Conservation (phyloP, 2,329 filamentous ascomycete species). For the Pseudogymnoascus destructans region DNA sequence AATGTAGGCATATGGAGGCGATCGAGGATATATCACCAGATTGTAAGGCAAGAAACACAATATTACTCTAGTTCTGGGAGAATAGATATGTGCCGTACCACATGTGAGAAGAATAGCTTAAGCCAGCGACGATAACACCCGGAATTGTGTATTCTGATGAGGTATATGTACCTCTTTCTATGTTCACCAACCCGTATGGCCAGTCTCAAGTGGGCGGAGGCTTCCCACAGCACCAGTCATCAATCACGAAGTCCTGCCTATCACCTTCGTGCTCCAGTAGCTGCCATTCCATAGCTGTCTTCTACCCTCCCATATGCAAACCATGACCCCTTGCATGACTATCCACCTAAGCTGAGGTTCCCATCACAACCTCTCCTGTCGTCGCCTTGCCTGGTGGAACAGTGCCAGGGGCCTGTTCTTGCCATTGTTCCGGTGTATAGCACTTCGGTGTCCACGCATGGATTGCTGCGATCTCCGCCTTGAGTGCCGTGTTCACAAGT, state of each 20-base stretch:
- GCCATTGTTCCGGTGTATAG: constrained; percentile 62
- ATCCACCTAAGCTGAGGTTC: constrained; percentile 13
- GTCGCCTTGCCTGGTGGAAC: constrained; percentile 24
- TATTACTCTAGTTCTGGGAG: background rate
- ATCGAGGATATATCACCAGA: background rate
- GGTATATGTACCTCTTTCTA: background rate
- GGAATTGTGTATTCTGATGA: background rate
- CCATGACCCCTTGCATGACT: background rate
- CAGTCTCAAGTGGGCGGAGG: background rate
- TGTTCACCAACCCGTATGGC: background rate
- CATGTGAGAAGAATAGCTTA: background rate
- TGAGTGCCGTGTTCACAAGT: constrained; percentile 53
- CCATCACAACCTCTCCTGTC: constrained; percentile 24
- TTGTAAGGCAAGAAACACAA: background rate
- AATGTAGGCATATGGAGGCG: background rate
- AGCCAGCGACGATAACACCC: background rate
- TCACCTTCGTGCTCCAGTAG: background rate
- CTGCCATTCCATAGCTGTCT: background rate
- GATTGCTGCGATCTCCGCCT: constrained; percentile 59
- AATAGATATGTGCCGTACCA: background rate
- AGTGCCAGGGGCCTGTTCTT: constrained; percentile 39
- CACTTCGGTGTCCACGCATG: constrained; percentile 69
- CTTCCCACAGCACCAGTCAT: background rate
- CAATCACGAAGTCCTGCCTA: background rate
- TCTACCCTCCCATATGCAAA: background rate